Percentiles rank a stretch among this genome's conserved stretches.
These are phyloP conservation scores for Emydomyces testavorans DNA, from an alignment of 2,329 filamentous ascomycete species.

Conservation along the genomic window DNA sequence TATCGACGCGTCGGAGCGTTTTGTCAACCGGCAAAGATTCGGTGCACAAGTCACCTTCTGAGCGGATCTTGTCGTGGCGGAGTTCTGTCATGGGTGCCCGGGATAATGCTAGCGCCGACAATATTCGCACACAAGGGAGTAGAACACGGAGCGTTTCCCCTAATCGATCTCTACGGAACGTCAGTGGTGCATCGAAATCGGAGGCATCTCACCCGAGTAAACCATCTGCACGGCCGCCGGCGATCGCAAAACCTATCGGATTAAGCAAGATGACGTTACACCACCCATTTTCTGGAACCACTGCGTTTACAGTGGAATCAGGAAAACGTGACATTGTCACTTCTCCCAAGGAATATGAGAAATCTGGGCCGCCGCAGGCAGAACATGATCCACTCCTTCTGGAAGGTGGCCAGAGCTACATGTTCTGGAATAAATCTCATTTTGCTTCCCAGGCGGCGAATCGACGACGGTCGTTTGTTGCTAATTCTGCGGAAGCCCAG, in stretches of 20 bases:
- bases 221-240: background rate
- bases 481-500: slow-evolving; percentile 18
- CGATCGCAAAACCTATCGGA: background rate
- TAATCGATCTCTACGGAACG: slow-evolving; percentile 30
- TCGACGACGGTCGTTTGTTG: slow-evolving; percentile 14
- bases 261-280: background rate
- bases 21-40: slow-evolving; percentile 36
- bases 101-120: slow-evolving; percentile 41
- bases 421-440: slow-evolving; percentile 42
- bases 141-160: slow-evolving; percentile 40
- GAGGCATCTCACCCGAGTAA: slow-evolving; percentile 17
- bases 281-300: slow-evolving; percentile 12
- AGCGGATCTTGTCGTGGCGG: slow-evolving; percentile 81
- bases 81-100: slow-evolving; percentile 50
- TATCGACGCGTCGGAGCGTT: slow-evolving; percentile 45
- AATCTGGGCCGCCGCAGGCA: no score
- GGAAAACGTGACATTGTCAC: background rate
- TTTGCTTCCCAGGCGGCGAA: slow-evolving; percentile 30
- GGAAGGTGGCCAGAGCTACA: slow-evolving; percentile 41
- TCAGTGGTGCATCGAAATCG: slow-evolving; percentile 2
- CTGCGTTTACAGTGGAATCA: slow-evolving; percentile 2
- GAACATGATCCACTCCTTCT: slow-evolving; percentile 39
- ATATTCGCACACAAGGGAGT: slow-evolving; percentile 22
- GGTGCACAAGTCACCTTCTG: slow-evolving; percentile 44
- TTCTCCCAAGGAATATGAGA: background rate